These are phyloP conservation scores for Heliamphora pulchella DNA, from an alignment of 179 eudicot genomes.

Conservation along the genomic window DNA sequence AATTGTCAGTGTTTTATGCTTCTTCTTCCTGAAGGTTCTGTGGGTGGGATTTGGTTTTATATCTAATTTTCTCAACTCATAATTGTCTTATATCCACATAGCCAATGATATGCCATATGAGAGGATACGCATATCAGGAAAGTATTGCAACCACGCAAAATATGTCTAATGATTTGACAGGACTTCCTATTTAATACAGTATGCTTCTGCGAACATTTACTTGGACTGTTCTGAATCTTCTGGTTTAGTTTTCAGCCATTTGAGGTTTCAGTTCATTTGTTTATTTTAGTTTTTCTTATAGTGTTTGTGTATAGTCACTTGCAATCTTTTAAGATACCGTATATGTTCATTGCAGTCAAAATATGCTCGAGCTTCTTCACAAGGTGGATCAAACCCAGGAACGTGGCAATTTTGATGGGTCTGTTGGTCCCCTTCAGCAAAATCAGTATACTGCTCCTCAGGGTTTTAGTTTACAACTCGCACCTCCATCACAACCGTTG, in stretches of 20 bases:
- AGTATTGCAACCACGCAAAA: too few relatives aligned
- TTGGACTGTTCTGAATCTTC: not conserved
- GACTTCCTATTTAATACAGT: not conserved
- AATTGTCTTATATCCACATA: too few relatives aligned
- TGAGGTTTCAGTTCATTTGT: not conserved
- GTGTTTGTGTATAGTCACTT: not conserved
- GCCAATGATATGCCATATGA: not conserved
- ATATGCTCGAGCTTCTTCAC: slow-evolving; percentile 89
- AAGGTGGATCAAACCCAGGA: slow-evolving; percentile 83
- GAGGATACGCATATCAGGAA: not conserved
- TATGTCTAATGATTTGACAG: not conserved
- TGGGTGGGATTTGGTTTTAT: not conserved
- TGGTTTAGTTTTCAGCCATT: slow-evolving; percentile 6
- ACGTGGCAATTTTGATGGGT: slow-evolving; percentile 38
- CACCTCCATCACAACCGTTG: slow-evolving; percentile 67
- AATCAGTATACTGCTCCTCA: slow-evolving; percentile 55
- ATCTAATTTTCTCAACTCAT: not conserved
- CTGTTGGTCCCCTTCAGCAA: slow-evolving; percentile 36
- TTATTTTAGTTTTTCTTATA: not conserved
- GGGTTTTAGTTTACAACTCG: slow-evolving; percentile 84
- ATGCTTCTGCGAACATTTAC: not conserved
- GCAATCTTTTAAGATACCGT: not conserved
- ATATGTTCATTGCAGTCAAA: slow-evolving; percentile 47
- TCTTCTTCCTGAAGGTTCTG: not conserved
- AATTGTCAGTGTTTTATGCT: not conserved